Evolutionary conservation across 2,329 filamentous ascomycete species (phyloP), one percentile per base, ranked within the genome.

Genomic region (Hypoxylon sp.): DNA sequence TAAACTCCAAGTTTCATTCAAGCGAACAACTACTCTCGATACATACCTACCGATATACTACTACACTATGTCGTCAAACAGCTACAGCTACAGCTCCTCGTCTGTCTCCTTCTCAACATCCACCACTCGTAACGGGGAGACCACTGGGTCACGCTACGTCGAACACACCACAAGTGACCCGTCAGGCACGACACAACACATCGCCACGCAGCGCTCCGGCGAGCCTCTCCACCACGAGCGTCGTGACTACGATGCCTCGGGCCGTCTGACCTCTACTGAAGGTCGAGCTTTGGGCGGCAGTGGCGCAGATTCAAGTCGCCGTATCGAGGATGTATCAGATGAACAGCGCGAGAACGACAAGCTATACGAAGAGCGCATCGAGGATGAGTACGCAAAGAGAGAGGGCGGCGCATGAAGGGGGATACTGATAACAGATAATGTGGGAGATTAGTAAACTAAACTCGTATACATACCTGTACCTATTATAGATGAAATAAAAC

Each of bases 321-420:
- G 64, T n/a, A 69, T 73, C 40, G 67, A 70, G 14, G 69, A 73
- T 46, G 71, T 72, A 8, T 54, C 71, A 0, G 71, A 73, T 25
- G 69, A 70, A 22, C 61, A 72, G 22, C 46, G 60, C 6, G 66
- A 73, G 31, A 71, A 70, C 2, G 64, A 70, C 17, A 60, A 17
- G 25, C 27, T 73, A 3, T 73, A 73, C 30, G 59, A 68, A 33
- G 69, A 73, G 54, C 66, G 71, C 14, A 71, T 70, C 8, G 61
- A 70, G 57, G 71, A 72, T 48, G 69, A 73, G 54, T 70, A 72
- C 50, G 66, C 71, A 7, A 72, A 72, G 66, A 66, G 69, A 46
- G 67, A 73, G 31, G 69, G 71, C 7, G 71, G 69, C 14, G 69
- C 69, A 14, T 73, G 60, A 57, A 60, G 14, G 37, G 20, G 33